phyloP scores from a whole-genome alignment of 225 moss, liverwort and hornwort species.

The Polytrichum commune region DNA sequence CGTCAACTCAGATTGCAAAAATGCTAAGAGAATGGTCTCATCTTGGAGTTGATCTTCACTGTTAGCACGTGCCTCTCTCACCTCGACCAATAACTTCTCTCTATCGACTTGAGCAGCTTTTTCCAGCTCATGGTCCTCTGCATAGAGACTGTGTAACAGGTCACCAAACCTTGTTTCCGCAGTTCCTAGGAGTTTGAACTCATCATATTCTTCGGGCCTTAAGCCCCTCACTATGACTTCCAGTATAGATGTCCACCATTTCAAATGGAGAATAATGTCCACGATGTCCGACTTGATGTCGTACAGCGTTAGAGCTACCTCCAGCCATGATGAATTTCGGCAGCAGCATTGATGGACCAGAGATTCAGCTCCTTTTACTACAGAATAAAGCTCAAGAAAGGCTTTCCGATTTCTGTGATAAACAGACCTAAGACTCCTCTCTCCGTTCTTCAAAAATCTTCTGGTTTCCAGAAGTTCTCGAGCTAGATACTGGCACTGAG shows the following conservation, averaged over 20 bases:
- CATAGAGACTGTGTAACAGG: background rate
- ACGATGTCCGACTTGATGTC: conserved; percentile 17
- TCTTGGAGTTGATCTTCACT: background rate
- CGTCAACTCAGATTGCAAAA: conserved; percentile 5
- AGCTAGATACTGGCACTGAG: conserved; percentile 2
- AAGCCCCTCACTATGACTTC: background rate
- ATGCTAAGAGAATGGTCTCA: background rate
- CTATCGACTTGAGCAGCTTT: conserved; percentile 3
- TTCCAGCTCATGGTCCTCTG: conserved; percentile 1
- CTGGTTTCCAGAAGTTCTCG: background rate
- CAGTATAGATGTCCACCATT: conserved; percentile 21
- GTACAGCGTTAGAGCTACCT: background rate
- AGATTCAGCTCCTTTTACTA: conserved; percentile 16
- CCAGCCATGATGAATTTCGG: background rate
- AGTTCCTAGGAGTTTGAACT: background rate
- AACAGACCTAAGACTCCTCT: background rate
- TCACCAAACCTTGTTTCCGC: background rate
- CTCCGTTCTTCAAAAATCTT: background rate
- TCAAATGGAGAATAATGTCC: conserved; percentile 22
- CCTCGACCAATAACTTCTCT: background rate
- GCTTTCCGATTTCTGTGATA: background rate
- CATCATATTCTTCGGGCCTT: background rate
- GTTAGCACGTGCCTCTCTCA: background rate
- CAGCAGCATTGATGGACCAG: conserved; percentile 19
- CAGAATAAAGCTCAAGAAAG: conserved; percentile 11